Conservation (phyloP, 768 basidiomycete genomes). For the Fomitopsis pulvina region DNA sequence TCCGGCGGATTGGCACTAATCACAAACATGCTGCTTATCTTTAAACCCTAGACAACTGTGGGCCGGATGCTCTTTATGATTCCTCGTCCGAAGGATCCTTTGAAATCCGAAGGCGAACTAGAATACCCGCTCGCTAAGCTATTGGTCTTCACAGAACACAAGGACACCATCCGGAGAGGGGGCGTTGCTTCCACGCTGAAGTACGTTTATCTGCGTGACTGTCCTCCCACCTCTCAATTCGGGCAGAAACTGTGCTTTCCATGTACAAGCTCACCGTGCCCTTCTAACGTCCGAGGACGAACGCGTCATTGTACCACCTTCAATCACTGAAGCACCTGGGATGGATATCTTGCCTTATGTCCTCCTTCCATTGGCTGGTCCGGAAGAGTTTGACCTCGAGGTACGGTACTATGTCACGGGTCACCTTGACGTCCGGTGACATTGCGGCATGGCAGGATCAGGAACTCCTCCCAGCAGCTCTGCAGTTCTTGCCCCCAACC, state of each 20-base stretch:
- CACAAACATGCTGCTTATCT: neutral
- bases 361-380: slow-evolving; percentile 86
- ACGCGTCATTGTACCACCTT: slow-evolving; percentile 49
- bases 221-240: slow-evolving; percentile 2
- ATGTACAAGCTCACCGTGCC: slow-evolving; percentile 59
- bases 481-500: slow-evolving; percentile 83
- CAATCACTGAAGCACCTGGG: slow-evolving; percentile 55
- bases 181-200: slow-evolving; percentile 87
- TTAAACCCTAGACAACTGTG: slow-evolving; percentile 48
- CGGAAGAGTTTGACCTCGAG: slow-evolving; percentile 92
- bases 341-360: slow-evolving; percentile 82
- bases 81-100: slow-evolving; percentile 48
- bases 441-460: slow-evolving; percentile 62
- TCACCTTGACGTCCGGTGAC: neutral
- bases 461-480: slow-evolving; percentile 73
- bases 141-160: slow-evolving; percentile 84
- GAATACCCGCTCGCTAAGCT: slow-evolving; percentile 85
- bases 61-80: slow-evolving; percentile 81
- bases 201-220: slow-evolving; percentile 30
- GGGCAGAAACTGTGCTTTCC: slow-evolving; percentile 76
- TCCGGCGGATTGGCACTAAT: neutral
- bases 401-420: slow-evolving; percentile 37
- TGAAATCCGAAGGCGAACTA: slow-evolving; percentile 35
- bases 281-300: slow-evolving; percentile 62
- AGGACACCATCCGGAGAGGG: slow-evolving; percentile 77